Conservation (phyloP, 805 yeast genomes). For the Spencermartinsiella europaea region DNA sequence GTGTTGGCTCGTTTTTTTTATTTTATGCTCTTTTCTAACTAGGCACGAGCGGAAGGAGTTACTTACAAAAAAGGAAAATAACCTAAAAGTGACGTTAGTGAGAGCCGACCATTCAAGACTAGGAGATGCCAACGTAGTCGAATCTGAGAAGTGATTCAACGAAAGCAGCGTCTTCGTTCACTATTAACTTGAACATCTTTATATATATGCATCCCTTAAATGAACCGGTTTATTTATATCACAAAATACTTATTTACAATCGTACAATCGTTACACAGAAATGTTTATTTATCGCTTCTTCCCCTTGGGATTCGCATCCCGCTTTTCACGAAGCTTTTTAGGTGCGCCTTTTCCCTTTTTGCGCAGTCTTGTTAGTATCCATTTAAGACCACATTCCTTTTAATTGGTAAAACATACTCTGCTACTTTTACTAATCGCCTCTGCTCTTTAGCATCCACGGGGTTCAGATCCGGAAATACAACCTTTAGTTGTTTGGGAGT, state of each 20-base stretch:
- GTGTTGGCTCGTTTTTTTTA: background rate
- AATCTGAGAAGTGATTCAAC: too few relatives aligned
- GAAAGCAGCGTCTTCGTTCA: background rate
- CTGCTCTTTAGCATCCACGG: conserved; percentile 18
- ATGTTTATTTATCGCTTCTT: background rate
- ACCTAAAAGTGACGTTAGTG: background rate
- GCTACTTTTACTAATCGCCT: conserved; percentile 20
- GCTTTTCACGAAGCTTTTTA: conserved; percentile 14
- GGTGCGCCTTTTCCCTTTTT: conserved; percentile 24
- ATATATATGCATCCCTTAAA: background rate
- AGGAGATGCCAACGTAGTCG: too few relatives aligned
- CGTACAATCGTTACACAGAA: background rate
- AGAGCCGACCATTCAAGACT: conserved; percentile 1
- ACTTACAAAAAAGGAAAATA: background rate
- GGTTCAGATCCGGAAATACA: conserved; percentile 19
- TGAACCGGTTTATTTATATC: background rate
- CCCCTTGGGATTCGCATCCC: background rate
- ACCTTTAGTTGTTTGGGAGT: conserved; percentile 15
- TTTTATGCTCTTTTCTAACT: background rate
- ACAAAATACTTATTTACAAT: background rate
- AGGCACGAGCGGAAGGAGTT: background rate
- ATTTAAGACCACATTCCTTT: background rate
- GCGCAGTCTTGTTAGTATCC: conserved; percentile 1
- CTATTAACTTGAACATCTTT: background rate
- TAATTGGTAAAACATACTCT: conserved; percentile 2